phyloP scores from a whole-genome alignment of 2,329 filamentous ascomycete species.

The Rasamsonia emersonii region DNA sequence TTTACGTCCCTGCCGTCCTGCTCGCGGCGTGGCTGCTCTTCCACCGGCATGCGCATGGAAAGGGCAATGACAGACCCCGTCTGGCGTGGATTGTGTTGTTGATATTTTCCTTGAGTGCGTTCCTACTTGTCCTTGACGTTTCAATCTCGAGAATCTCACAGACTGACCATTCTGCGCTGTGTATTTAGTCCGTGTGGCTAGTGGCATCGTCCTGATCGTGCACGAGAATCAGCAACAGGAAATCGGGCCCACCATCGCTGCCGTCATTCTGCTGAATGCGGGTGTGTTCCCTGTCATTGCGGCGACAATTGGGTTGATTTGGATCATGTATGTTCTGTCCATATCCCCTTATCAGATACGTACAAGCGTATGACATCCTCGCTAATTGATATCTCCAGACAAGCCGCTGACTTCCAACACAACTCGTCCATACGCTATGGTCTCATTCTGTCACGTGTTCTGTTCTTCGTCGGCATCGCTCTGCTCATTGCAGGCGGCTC shows the following conservation, averaged over 20 bases:
- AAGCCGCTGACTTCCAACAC: constrained; percentile 6
- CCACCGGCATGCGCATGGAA: constrained; percentile 11
- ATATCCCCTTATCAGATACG: neutral
- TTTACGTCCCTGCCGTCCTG: constrained; percentile 12
- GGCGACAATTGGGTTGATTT: constrained; percentile 16
- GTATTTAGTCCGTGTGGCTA: constrained; percentile 12
- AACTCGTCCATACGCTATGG: constrained; percentile 5
- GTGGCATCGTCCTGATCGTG: constrained; percentile 12
- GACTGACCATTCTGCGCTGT: constrained; percentile 1
- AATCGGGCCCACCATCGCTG: constrained; percentile 12
- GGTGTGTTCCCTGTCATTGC: constrained; percentile 18
- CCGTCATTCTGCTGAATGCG: constrained; percentile 14
- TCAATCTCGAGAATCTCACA: neutral
- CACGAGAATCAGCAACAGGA: constrained; percentile 9
- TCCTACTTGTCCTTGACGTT: neutral
- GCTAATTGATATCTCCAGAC: constrained; percentile 4
- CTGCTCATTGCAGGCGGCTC: constrained; percentile 14
- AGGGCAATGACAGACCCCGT: constrained; percentile 10
- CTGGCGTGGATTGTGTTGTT: constrained; percentile 14
- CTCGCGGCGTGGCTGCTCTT: constrained; percentile 9
- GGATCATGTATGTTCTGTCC: constrained; percentile 13
- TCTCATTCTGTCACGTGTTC: constrained; percentile 10
- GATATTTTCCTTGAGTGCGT: constrained; percentile 14
- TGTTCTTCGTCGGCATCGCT: constrained; percentile 13
- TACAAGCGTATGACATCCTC: constrained; percentile 5